Evolutionary conservation across 495 filamentous ascomycete genomes (phyloP).

Genomic region (Hypomontagnella submonticulosa): DNA sequence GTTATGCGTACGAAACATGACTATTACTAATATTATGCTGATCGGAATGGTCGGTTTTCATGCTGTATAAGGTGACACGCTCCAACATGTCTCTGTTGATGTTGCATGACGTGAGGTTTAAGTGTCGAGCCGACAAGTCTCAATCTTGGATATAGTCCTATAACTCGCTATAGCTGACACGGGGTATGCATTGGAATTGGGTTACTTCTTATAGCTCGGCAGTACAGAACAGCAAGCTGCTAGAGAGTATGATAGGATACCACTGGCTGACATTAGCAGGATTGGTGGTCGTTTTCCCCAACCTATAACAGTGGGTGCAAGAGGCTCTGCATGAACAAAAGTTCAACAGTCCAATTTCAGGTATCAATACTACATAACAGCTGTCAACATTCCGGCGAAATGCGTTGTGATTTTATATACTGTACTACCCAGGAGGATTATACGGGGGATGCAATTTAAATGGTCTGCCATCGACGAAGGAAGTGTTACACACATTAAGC

Average conservation of each 20-base stretch:
- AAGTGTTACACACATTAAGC: conserved; percentile 19
- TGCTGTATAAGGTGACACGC: conserved; percentile 6
- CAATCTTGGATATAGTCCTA: conserved; percentile 18
- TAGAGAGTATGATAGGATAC: conserved; percentile 31
- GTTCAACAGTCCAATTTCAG: conserved; percentile 34
- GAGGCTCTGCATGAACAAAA: conserved; percentile 35
- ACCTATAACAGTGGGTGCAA: conserved; percentile 14
- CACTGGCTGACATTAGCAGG: conserved; percentile 13
- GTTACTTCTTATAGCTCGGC: background rate
- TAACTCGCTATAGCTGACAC: conserved; percentile 19
- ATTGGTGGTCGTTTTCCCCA: conserved; percentile 14
- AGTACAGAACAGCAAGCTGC: background rate
- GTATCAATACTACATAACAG: conserved; percentile 26
- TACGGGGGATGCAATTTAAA: conserved; percentile 17
- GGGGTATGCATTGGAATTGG: conserved; percentile 16
- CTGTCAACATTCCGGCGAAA: conserved; percentile 5
- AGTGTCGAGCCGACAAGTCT: conserved; percentile 8
- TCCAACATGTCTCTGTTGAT: conserved; percentile 32
- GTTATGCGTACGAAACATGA: conserved; percentile 16
- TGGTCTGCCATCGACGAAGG: conserved; percentile 16
- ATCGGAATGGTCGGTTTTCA: conserved; percentile 23
- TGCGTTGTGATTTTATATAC: background rate
- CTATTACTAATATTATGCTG: conserved; percentile 33
- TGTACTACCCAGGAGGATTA: conserved; percentile 34
- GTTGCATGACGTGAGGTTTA: conserved; percentile 35